Evolutionary conservation across 2,329 filamentous ascomycete genomes (phyloP).

Genomic region (Gliomastix tumulicola): DNA sequence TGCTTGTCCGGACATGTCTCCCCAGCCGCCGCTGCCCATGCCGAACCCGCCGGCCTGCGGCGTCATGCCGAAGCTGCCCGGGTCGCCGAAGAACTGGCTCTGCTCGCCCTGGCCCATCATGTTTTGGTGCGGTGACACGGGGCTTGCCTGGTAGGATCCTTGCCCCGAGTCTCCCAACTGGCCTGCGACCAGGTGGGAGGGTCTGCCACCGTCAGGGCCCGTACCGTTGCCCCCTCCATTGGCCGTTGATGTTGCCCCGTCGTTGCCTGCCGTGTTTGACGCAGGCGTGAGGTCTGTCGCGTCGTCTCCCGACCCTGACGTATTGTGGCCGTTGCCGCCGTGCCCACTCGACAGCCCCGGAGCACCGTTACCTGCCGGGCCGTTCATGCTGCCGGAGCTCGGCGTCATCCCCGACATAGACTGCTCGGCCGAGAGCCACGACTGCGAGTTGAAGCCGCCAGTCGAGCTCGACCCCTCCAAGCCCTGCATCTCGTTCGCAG

Average conservation of each 20-base stretch:
- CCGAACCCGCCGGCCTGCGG: slow-evolving; percentile 25
- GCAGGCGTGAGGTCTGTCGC: slow-evolving; percentile 52
- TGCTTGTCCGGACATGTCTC: slow-evolving; percentile 24
- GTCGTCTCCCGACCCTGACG: slow-evolving; percentile 41
- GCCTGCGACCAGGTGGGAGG: slow-evolving; percentile 17
- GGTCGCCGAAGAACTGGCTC: slow-evolving; percentile 30
- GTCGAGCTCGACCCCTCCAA: slow-evolving; percentile 12
- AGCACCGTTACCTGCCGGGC: slow-evolving; percentile 23
- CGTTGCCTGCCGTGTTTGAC: slow-evolving; percentile 45
- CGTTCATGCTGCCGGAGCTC: slow-evolving; percentile 22
- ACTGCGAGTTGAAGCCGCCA: slow-evolving; percentile 18
- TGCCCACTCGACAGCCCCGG: background rate
- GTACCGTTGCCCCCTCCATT: slow-evolving; percentile 10
- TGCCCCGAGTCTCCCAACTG: slow-evolving; percentile 27
- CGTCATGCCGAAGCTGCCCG: slow-evolving; percentile 23
- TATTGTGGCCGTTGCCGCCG: slow-evolving; percentile 33
- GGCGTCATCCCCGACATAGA: slow-evolving; percentile 27
- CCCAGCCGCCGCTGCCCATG: slow-evolving; percentile 37
- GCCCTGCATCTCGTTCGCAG: slow-evolving; percentile 17
- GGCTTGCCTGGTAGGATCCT: slow-evolving; percentile 45
- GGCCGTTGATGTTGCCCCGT: too few relatives aligned
- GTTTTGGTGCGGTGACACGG: slow-evolving; percentile 36
- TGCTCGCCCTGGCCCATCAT: slow-evolving; percentile 27
- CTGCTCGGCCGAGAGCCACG: slow-evolving; percentile 32
- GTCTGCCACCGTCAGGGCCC: slow-evolving; percentile 13